Conservation (phyloP, 176 grass and related monocot genomes). For the Dactylis glomerata region DNA sequence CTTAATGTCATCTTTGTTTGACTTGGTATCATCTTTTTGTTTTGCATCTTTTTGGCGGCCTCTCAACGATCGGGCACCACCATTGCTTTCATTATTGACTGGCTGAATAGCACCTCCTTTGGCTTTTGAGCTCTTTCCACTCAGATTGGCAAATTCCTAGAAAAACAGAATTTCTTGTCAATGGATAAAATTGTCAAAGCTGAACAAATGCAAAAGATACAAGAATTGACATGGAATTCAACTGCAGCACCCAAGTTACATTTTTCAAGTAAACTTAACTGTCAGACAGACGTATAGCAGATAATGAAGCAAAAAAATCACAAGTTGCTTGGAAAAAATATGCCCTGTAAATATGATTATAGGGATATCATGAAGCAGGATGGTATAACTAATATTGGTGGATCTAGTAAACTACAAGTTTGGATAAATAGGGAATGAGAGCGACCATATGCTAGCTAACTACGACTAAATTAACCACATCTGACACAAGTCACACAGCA, state of each 20-base stretch:
- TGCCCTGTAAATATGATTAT: neutral
- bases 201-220: neutral
- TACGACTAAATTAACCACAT: constrained; percentile 1
- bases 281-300: neutral
- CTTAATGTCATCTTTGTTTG: constrained; percentile 47
- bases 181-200: constrained; percentile 9
- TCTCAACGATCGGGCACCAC: constrained; percentile 42
- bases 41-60: constrained; percentile 56
- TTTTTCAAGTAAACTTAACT: neutral
- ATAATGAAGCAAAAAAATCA: neutral
- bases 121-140: constrained; percentile 58
- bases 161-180: constrained; percentile 34
- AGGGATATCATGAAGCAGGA: neutral
- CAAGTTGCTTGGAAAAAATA: neutral
- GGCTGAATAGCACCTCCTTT: constrained; percentile 57
- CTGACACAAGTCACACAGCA: neutral
- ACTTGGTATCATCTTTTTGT: constrained; percentile 55
- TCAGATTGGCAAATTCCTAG: constrained; percentile 84
- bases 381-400: neutral
- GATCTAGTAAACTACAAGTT: neutral
- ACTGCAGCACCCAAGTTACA: neutral
- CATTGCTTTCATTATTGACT: constrained; percentile 53
- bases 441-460: neutral
- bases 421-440: neutral
- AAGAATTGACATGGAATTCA: constrained; percentile 8